Evolutionary conservation across 2,329 filamentous ascomycete genomes (phyloP).

Genomic region (Aschersonia sp.): DNA sequence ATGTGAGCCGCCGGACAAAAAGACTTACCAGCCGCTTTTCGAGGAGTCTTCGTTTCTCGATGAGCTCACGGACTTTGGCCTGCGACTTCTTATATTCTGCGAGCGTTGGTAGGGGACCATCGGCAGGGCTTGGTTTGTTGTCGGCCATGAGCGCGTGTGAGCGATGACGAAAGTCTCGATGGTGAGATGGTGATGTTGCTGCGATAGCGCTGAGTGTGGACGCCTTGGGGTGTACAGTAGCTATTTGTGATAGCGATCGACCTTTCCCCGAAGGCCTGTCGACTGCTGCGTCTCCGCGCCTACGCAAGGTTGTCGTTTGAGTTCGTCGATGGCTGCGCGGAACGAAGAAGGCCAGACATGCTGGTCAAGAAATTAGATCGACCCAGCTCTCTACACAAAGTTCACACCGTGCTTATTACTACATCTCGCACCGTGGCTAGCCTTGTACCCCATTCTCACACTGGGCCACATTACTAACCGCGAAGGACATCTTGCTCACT

Average conservation of each 20-base stretch:
- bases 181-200: no score
- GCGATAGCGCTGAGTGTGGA: background rate
- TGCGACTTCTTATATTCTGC: constrained; percentile 37
- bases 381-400: no score
- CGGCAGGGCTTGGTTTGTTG: constrained; percentile 12
- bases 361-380: no score
- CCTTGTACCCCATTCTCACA: background rate
- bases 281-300: no score
- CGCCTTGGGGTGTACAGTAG: background rate
- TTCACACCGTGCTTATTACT: no score
- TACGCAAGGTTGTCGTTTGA: no score
- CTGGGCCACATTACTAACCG: constrained; percentile 3
- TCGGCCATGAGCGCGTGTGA: constrained; percentile 16
- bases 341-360: no score
- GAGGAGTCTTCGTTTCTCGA: constrained; percentile 26
- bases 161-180: background rate
- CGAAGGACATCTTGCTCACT: no score
- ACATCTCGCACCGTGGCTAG: background rate
- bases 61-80: constrained; percentile 29
- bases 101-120: constrained; percentile 19
- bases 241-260: no score
- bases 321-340: no score
- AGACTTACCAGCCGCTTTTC: constrained; percentile 21
- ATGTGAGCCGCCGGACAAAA: no score
- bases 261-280: no score